phyloP scores from a whole-genome alignment of 2,329 filamentous ascomycete species.

The Aureobasidium pullulans region DNA sequence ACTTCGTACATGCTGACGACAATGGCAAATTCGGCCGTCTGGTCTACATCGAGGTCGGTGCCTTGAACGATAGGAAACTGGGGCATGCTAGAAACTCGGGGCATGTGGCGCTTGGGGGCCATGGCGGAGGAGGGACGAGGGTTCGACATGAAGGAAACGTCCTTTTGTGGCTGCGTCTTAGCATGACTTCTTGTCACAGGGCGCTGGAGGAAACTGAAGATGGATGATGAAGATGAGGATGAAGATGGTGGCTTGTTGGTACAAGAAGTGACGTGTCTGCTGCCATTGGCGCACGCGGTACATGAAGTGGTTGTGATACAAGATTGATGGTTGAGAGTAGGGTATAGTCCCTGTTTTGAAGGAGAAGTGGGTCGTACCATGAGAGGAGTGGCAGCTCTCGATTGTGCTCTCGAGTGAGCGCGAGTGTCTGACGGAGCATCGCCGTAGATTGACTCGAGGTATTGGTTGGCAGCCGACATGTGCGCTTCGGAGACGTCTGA shows the following conservation, averaged over 20 bases:
- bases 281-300: neutral
- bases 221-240: neutral
- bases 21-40: constrained; percentile 72
- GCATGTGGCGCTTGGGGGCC: constrained; percentile 51
- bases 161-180: constrained; percentile 15
- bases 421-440: constrained; percentile 50
- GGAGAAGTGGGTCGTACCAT: constrained; percentile 22
- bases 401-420: constrained; percentile 33
- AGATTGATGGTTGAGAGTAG: constrained; percentile 1
- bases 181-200: constrained; percentile 4
- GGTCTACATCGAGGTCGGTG: constrained; percentile 59
- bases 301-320: constrained; percentile 2
- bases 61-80: constrained; percentile 67
- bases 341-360: constrained; percentile 15
- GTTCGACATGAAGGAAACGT: constrained; percentile 31
- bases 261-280: neutral
- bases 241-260: neutral
- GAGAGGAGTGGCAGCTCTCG: constrained; percentile 40
- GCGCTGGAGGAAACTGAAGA: constrained; percentile 11
- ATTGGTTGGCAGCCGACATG: constrained; percentile 64
- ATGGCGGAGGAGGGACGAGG: constrained; percentile 19
- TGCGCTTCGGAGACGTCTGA: constrained; percentile 77
- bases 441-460: constrained; percentile 70
- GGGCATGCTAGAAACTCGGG: constrained; percentile 64
- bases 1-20: constrained; percentile 98